These are phyloP conservation scores for Nigrograna mackinnonii DNA, from an alignment of 2,329 filamentous ascomycete species.

Conservation along the genomic window DNA sequence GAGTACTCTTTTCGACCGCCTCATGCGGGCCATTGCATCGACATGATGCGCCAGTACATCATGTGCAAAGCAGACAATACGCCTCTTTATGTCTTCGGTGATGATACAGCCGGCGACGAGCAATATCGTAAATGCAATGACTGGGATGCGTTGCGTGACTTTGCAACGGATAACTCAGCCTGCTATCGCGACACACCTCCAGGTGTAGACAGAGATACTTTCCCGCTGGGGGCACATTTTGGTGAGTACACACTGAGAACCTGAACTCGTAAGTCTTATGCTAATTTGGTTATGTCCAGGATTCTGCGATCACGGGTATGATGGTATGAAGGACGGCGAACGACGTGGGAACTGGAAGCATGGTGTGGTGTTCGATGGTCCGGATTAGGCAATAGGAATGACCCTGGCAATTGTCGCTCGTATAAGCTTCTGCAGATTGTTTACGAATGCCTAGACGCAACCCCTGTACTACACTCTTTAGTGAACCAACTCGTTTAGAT, in stretches of 20 bases:
- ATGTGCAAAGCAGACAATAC: constrained; percentile 24
- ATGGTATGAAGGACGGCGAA: constrained; percentile 15
- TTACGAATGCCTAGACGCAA: too few relatives aligned
- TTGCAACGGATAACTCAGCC: constrained; percentile 23
- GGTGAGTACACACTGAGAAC: constrained; percentile 5
- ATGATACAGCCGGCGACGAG: constrained; percentile 17
- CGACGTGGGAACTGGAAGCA: constrained; percentile 2
- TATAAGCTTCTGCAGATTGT: too few relatives aligned
- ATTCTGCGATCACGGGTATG: constrained; percentile 20
- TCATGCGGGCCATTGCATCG: constrained; percentile 17
- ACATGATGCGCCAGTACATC: constrained; percentile 16
- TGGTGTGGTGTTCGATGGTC: constrained; percentile 6
- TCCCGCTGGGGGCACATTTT: constrained; percentile 5
- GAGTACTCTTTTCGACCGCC: constrained; percentile 6
- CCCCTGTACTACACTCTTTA: too few relatives aligned
- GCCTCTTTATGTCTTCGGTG: constrained; percentile 14
- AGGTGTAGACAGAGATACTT: constrained; percentile 2
- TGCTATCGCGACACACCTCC: constrained; percentile 24
- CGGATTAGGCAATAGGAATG: too few relatives aligned
- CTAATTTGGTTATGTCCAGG: constrained; percentile 16
- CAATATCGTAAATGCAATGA: constrained; percentile 15
- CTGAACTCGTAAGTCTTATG: constrained; percentile 2
- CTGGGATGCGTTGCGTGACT: constrained; percentile 17
- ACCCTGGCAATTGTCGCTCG: too few relatives aligned
- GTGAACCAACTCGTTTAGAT: too few relatives aligned